Base-by-base conservation (phyloP, 2,329 filamentous ascomycete genomes). In the Arthroderma sp. region DNA sequence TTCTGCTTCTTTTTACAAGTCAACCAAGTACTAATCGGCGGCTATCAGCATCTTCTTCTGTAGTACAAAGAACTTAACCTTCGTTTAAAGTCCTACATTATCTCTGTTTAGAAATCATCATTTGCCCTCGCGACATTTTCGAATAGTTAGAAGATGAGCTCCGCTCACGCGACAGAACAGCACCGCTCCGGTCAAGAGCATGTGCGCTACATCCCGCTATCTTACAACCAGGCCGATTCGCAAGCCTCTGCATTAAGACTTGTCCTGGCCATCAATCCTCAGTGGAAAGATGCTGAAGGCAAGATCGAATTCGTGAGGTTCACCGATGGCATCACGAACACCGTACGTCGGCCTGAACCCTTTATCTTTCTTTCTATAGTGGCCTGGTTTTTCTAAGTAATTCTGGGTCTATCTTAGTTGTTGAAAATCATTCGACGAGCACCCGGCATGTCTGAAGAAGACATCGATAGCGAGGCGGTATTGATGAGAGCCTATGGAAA, bases 241-340 rank as follows among this genome's bases (percentile, higher is more conserved):
- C 77, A 89, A 52, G 72, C 77, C 47, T 93, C 89, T 15, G 89
- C 88, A 43, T 72, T 84, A 49, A 75, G 76, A 51, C 77, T 98
- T 51, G 80, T 95, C 56, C 71, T 86, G 54, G 76, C 84, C 29
- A 72, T 95, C 49, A 77, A 81, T 48, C 88, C 88, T 7, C 79
- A 93, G 55, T 98, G 91, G 91, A 74, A 79, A 53, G 73, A 75
- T 40, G 70, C 75, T 32, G 78, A 80, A 52, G 83, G 84, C 46
- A 76, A 81, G 37, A 74, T 98, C 55, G 80, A 91, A 57, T 85
- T 96, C 60, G 74, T 86, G 53, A 81, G 84, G 52, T 98, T 96
- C 70, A 98, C 87, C 34, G 91, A 98, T 58, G 91, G 91, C 59
- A 98, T 96, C 67, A 98, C 91, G 53, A 98, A 98, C 67, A 96